Evolutionary conservation across 1,139 yeast genomes (phyloP), one percentile per base, ranked within the genome.

Genomic region (Yamadazyma dushanensis): DNA sequence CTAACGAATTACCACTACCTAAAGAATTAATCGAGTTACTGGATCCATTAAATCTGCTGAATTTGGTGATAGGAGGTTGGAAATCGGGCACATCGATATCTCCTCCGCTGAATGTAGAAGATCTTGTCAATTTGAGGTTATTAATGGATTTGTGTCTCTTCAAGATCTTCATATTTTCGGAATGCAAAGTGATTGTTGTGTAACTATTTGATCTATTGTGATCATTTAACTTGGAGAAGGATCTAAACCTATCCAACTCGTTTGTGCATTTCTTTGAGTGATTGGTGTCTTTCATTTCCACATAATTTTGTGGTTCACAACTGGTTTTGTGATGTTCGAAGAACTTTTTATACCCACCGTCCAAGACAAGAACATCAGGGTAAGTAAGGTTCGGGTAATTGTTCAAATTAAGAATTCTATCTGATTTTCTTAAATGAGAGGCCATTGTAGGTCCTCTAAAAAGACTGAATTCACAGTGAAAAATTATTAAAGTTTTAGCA

Each of bases 361-460:
- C 87, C 34, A 92, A 70, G 26, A 92, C 79, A 26, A 87, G 81
- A 32, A 92, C 78, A 61, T 92, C 96, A 2, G 98, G 98, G 54
- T 82, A 92, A 45, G 76, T 77, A 40, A 92, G 68, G 44, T 72
- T 66, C 1, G 98, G 98, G 59, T 92, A 94, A 44, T 75, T 68
- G 38, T 81, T 80, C 44, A 79, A 73, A 56, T 90, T 89, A 35
- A 78, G 51, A 32, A 74, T 75, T 41, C 98, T 75, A 62, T 92
- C 98, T 47, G 86, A 75, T 46, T 83, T 83, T 45, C 98, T 71
- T 40, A 92, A 70, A 56, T 88, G 90, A 39, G 82, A 70, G 1
- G 97, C 97, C 84, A 92, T 80, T 34, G 85, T 70, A 3, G 98
- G 98, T 8, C 97, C 96, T 41, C 98, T 73, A 56, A 84, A 88